These are phyloP conservation scores for Leccinellum rugosiceps DNA, from an alignment of 768 basidiomycete species.

Conservation along the genomic window DNA sequence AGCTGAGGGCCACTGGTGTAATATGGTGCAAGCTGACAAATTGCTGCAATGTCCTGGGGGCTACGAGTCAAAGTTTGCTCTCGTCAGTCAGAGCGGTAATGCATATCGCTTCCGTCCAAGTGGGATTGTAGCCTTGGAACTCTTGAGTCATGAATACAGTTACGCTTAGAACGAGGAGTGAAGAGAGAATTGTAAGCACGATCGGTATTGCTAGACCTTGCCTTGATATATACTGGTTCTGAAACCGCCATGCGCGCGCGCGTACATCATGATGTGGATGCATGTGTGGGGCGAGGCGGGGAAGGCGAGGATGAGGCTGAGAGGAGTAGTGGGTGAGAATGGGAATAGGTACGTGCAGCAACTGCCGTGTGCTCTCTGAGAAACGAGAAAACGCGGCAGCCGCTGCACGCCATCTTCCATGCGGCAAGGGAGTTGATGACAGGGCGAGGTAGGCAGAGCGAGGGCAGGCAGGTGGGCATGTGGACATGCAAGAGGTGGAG, in stretches of 20 bases:
- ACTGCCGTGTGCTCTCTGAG: too few relatives aligned
- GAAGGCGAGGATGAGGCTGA: too few relatives aligned
- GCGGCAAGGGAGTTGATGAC: too few relatives aligned
- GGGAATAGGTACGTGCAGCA: too few relatives aligned
- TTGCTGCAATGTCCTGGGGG: slow-evolving; percentile 4
- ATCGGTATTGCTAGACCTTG: slow-evolving; percentile 1
- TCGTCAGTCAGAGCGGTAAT: not conserved
- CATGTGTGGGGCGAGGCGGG: too few relatives aligned
- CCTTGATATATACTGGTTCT: slow-evolving; percentile 17
- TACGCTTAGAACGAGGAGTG: not conserved
- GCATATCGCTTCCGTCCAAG: slow-evolving; percentile 8
- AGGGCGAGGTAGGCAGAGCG: too few relatives aligned
- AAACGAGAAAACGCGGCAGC: too few relatives aligned
- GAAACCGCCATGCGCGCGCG: slow-evolving; percentile 2
- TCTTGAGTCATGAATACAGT: slow-evolving; percentile 2
- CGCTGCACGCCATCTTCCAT: too few relatives aligned
- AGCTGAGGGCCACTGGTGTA: slow-evolving; percentile 1
- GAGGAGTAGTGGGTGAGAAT: too few relatives aligned
- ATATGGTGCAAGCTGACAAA: not conserved
- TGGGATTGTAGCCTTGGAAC: not conserved
- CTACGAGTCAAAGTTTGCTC: slow-evolving; percentile 1
- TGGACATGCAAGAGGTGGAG: too few relatives aligned
- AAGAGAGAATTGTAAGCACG: not conserved
- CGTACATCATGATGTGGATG: too few relatives aligned
- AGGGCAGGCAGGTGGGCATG: too few relatives aligned